These are phyloP conservation scores for Raphanus sativus DNA, from an alignment of 345 rosid species.

Conservation along the genomic window DNA sequence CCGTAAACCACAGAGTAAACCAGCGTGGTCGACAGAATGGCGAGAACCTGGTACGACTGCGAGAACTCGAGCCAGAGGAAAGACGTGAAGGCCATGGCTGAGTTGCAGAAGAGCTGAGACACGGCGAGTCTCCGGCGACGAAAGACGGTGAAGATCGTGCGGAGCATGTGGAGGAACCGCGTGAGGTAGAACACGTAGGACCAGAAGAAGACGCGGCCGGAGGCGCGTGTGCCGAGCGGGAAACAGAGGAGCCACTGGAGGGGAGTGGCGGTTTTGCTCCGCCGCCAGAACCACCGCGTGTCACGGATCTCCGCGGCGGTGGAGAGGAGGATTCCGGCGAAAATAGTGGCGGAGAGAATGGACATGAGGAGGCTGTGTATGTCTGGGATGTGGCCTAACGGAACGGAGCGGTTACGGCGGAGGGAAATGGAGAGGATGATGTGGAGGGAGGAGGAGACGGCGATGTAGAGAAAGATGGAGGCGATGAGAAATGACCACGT, in stretches of 20 bases:
- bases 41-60: constrained; percentile 85
- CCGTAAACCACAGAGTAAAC: constrained; percentile 71
- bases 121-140: constrained; percentile 50
- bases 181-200: constrained; percentile 81
- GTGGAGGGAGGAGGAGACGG: constrained; percentile 53
- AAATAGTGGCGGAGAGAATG: constrained; percentile 57
- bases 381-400: constrained; percentile 74
- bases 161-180: constrained; percentile 74
- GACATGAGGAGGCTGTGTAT: constrained; percentile 73
- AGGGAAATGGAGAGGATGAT: constrained; percentile 44
- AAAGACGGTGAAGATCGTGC: constrained; percentile 59
- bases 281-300: constrained; percentile 84
- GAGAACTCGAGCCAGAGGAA: constrained; percentile 90
- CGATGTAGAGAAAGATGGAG: constrained; percentile 59
- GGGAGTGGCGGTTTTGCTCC: constrained; percentile 66
- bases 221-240: constrained; percentile 86
- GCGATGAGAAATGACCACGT: constrained; percentile 83
- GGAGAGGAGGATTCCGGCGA: constrained; percentile 82
- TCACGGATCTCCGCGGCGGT: constrained; percentile 79
- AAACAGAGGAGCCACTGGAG: constrained; percentile 93
- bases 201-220: constrained; percentile 98
- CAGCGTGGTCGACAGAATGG: constrained; percentile 67
- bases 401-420: constrained; percentile 47
- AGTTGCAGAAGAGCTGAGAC: constrained; percentile 64
- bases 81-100: constrained; percentile 60